Evolutionary conservation across 129 eudicot genomes (phyloP).

Genomic region (Apium graveolens): DNA sequence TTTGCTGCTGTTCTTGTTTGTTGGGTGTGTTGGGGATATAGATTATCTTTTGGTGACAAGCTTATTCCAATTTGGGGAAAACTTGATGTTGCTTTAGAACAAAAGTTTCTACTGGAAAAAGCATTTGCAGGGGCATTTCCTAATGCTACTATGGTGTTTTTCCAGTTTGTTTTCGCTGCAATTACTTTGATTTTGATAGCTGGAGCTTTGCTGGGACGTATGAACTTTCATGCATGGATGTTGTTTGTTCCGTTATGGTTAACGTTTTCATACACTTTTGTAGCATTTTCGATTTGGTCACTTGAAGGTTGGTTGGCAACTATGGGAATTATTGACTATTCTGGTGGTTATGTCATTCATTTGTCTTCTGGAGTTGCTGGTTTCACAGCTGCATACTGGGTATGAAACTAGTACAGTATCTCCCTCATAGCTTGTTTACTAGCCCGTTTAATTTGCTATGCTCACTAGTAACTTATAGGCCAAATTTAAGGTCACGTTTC

Average conservation of each 20-base stretch:
- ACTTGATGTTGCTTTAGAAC: conserved; percentile 15
- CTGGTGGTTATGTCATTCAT: conserved; percentile 7
- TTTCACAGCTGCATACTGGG: conserved; percentile 2
- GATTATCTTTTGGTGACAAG: conserved; percentile 27
- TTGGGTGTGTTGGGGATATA: conserved; percentile 37
- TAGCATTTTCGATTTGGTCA: conserved; percentile 47
- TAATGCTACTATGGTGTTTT: conserved; percentile 53
- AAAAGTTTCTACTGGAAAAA: conserved; percentile 18
- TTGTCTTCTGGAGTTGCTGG: conserved; percentile 6
- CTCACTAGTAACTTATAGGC: not conserved
- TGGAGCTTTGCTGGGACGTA: conserved; percentile 51
- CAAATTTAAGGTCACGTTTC: not conserved
- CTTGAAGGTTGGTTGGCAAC: conserved; percentile 31
- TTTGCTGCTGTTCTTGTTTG: conserved; percentile 35
- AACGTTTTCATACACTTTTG: conserved; percentile 50
- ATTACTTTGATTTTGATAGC: conserved; percentile 50
- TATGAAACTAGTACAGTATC: not conserved
- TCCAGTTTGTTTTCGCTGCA: conserved; percentile 52
- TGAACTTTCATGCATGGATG: conserved; percentile 65
- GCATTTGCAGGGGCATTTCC: conserved; percentile 26
- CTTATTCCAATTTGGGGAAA: conserved; percentile 33
- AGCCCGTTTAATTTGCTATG: not conserved
- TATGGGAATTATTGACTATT: conserved; percentile 38
- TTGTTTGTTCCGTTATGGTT: conserved; percentile 55
- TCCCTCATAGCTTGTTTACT: not conserved